Percentiles rank a stretch among this genome's conserved stretches.
These are phyloP conservation scores for Pichia scutulata DNA, from an alignment of 805 yeast species.

Conservation along the genomic window DNA sequence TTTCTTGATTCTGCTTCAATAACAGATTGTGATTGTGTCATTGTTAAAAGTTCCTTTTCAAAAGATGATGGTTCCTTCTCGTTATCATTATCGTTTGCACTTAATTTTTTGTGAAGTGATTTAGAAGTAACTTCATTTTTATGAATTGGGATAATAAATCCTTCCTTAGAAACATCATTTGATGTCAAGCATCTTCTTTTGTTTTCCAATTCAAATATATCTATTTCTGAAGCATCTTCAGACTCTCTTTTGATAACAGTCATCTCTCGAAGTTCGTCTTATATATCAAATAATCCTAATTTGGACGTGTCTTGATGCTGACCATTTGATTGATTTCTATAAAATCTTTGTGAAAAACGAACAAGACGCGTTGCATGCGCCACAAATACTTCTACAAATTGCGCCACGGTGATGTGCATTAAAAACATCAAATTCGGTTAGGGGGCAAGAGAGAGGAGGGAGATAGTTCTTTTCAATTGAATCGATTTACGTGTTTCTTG, in stretches of 20 bases:
- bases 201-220: constrained; percentile 8
- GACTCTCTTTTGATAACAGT: constrained; percentile 6
- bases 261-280: background rate
- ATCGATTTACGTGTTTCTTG: too few relatives aligned
- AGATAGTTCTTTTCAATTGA: too few relatives aligned
- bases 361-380: constrained; percentile 1
- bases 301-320: background rate
- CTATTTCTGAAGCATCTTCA: background rate
- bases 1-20: constrained; percentile 11
- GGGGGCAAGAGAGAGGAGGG: background rate
- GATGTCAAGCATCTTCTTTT: constrained; percentile 9
- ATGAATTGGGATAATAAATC: constrained; percentile 26
- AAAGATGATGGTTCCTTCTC: constrained; percentile 39
- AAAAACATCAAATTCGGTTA: background rate
- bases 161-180: constrained; percentile 15
- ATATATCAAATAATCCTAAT: background rate
- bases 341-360: background rate
- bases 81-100: constrained; percentile 21
- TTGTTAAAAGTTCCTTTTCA: constrained; percentile 42
- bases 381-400: too few relatives aligned
- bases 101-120: constrained; percentile 24
- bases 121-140: constrained; percentile 16
- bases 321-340: background rate
- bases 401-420: too few relatives aligned
- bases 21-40: constrained; percentile 29